Conservation (phyloP, 2,329 filamentous ascomycete genomes). For the Fusarium mangiferae region DNA sequence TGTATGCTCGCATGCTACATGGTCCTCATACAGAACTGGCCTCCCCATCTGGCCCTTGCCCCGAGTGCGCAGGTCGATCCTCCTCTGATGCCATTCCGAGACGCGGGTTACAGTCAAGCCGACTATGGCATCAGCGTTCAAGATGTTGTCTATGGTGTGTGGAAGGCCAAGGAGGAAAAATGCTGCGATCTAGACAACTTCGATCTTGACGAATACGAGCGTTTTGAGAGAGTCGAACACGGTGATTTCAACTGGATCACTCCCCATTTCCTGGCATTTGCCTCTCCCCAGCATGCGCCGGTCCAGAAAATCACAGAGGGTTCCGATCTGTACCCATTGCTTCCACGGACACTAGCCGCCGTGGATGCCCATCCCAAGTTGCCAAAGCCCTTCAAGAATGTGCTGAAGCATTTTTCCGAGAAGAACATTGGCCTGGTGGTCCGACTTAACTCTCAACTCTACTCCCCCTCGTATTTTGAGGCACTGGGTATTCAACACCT, state of each 20-base stretch:
- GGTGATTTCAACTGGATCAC: conserved; percentile 99
- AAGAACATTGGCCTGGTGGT: conserved; percentile 94
- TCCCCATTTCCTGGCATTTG: conserved; percentile 93
- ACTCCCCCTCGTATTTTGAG: conserved; percentile 97
- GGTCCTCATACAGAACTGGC: conserved; percentile 98
- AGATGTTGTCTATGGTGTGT: conserved; percentile 97
- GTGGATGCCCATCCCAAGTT: conserved; percentile 77
- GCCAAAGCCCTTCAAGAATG: conserved; percentile 93
- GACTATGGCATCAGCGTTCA: conserved; percentile 96
- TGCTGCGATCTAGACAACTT: conserved; percentile 94
- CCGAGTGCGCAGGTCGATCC: conserved; percentile 97
- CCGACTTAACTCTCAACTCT: conserved; percentile 92
- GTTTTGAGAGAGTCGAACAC: conserved; percentile 94
- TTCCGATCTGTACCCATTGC: conserved; percentile 76
- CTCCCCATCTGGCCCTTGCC: conserved; percentile 92
- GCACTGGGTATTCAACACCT: conserved; percentile 93
- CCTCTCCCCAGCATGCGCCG: conserved; percentile 88
- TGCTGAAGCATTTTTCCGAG: conserved; percentile 87
- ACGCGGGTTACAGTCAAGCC: conserved; percentile 97
- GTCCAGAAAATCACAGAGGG: conserved; percentile 76
- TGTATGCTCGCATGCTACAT: conserved; percentile 98
- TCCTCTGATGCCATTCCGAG: conserved; percentile 97
- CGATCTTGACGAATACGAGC: conserved; percentile 96
- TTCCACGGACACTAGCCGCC: conserved; percentile 81
- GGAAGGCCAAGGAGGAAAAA: conserved; percentile 97